A percentile compares a stretch with the other conserved stretches of the same genome.
Evolutionary conservation across 768 basidiomycete genomes (phyloP).

Genomic region (Boletus vermiculosoides): DNA sequence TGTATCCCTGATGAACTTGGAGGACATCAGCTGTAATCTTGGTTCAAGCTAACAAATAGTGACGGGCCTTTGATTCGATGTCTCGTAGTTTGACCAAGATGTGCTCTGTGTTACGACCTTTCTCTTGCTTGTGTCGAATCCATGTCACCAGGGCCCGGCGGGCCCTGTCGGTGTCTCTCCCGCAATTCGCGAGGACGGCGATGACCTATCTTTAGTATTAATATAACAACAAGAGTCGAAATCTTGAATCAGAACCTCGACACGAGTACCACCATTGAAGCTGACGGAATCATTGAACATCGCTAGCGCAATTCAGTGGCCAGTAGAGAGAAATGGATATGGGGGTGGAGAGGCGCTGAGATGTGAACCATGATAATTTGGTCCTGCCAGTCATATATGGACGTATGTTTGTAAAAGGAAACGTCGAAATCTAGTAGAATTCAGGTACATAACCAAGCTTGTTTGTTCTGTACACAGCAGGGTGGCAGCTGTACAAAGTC

Average conservation of each 20-base stretch:
- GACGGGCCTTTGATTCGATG: conserved; percentile 30
- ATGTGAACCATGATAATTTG: background rate
- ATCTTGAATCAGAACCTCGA: conserved; percentile 20
- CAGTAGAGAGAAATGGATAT: background rate
- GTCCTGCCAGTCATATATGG: conserved; percentile 11
- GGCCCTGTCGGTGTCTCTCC: conserved; percentile 27
- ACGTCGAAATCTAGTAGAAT: conserved; percentile 3
- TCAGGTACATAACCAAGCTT: conserved; percentile 17
- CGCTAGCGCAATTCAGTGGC: background rate
- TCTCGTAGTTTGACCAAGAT: conserved; percentile 29
- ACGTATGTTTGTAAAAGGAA: conserved; percentile 9
- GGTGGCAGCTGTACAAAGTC: conserved; percentile 9
- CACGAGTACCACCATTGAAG: conserved; percentile 30
- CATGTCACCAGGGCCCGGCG: conserved; percentile 30
- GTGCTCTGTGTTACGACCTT: conserved; percentile 31
- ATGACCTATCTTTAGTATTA: conserved; percentile 26
- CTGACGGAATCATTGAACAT: conserved; percentile 29
- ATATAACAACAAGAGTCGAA: background rate
- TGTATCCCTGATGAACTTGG: conserved; percentile 32
- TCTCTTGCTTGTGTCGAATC: conserved; percentile 31
- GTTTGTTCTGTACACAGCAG: conserved; percentile 15
- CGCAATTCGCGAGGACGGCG: conserved; percentile 34
- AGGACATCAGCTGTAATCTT: background rate
- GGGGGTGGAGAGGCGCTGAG: conserved; percentile 5
- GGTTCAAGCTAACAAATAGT: background rate